phyloP scores from a whole-genome alignment of 2,329 filamentous ascomycete species.

The Pseudocercospora fijiensis region DNA sequence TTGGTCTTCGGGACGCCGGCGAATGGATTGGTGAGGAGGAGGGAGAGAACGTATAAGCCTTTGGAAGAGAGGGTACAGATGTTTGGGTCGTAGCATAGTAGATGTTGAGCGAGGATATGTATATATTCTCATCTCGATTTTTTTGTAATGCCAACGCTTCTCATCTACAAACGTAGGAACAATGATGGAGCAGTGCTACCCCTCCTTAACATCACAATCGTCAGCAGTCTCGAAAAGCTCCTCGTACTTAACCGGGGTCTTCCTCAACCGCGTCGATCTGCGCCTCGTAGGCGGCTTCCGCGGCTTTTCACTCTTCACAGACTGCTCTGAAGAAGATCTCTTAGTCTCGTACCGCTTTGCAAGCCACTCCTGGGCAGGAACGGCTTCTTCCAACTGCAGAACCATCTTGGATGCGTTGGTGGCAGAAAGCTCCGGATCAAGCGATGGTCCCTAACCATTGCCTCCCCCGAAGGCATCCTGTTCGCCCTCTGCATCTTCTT shows the following conservation, averaged over 20 bases:
- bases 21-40: constrained; percentile 24
- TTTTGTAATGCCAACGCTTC: constrained; percentile 5
- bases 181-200: background rate
- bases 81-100: constrained; percentile 25
- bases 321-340: background rate
- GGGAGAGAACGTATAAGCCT: constrained; percentile 34
- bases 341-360: background rate
- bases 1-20: constrained; percentile 63
- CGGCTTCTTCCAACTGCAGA: constrained; percentile 5
- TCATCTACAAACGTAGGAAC: constrained; percentile 2
- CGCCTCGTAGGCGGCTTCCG: background rate
- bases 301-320: background rate
- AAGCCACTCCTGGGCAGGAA: constrained; percentile 4
- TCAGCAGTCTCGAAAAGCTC: background rate
- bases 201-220: background rate
- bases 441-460: constrained; percentile 24
- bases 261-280: constrained; percentile 3
- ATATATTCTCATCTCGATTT: background rate
- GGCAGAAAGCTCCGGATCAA: constrained; percentile 1
- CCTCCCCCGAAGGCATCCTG: constrained; percentile 40
- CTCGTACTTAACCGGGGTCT: background rate
- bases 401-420: constrained; percentile 4
- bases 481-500: constrained; percentile 48
- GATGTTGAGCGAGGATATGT: background rate
- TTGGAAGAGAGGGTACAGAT: constrained; percentile 35